Percentiles rank a stretch among this genome's conserved stretches.
phyloP scores from a whole-genome alignment of 1,139 yeast genomes.

The Suhomyces ambrosiae region DNA sequence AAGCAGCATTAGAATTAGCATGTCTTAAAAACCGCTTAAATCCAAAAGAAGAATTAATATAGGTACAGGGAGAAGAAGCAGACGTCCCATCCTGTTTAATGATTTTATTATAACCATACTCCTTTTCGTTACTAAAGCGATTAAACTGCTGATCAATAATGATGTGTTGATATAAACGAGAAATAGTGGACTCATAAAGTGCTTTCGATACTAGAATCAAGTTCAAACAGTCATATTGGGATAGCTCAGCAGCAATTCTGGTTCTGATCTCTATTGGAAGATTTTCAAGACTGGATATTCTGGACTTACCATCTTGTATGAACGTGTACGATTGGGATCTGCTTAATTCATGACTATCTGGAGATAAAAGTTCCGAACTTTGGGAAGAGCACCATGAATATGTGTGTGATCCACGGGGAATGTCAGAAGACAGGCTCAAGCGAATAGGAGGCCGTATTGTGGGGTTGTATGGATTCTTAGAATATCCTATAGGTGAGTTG shows the following conservation, averaged over 20 bases:
- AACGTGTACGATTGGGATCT: no score
- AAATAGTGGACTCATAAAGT: conserved; percentile 33
- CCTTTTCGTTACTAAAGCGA: conserved; percentile 37
- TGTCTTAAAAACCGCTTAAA: conserved; percentile 32
- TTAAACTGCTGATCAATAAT: conserved; percentile 42
- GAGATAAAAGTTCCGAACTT: no score
- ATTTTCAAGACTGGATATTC: conserved; percentile 17
- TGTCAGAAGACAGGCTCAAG: neutral
- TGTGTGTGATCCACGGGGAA: no score
- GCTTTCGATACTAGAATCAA: conserved; percentile 34
- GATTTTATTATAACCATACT: conserved; percentile 15
- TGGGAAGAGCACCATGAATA: no score
- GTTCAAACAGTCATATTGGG: conserved; percentile 45
- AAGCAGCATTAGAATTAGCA: neutral
- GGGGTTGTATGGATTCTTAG: conserved; percentile 24
- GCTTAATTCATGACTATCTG: no score
- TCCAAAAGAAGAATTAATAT: conserved; percentile 37
- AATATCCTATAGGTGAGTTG: conserved; percentile 31
- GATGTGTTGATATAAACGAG: conserved; percentile 40
- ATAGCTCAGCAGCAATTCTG: conserved; percentile 33
- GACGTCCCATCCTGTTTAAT: conserved; percentile 2
- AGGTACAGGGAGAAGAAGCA: conserved; percentile 24
- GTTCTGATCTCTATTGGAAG: conserved; percentile 44
- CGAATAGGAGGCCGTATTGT: neutral
- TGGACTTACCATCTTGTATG: neutral